Evolutionary conservation across 2,329 filamentous ascomycete genomes (phyloP).

Genomic region (Colletotrichum filicis): DNA sequence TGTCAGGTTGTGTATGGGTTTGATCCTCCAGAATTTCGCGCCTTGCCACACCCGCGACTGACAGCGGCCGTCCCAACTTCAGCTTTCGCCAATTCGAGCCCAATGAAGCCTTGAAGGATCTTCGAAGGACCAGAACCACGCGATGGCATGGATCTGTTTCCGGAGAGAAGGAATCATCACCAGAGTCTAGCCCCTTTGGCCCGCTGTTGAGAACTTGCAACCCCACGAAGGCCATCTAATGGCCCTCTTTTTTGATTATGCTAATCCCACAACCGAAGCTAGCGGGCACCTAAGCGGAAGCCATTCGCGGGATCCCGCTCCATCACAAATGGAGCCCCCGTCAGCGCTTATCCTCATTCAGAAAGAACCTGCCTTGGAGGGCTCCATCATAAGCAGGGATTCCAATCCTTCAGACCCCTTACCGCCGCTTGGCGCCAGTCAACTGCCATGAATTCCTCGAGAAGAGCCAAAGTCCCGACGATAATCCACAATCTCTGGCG

Average conservation of each 20-base stretch:
- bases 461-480: background rate
- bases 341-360: constrained; percentile 28
- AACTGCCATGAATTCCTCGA: background rate
- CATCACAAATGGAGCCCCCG: constrained; percentile 2
- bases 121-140: background rate
- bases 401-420: constrained; percentile 7
- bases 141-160: background rate
- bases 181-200: background rate
- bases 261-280: background rate
- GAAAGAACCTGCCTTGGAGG: background rate
- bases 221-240: background rate
- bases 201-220: background rate
- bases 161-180: background rate
- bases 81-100: background rate
- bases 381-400: constrained; percentile 3
- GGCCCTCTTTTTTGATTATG: background rate
- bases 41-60: background rate
- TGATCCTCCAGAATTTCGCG: background rate
- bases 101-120: background rate
- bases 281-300: background rate
- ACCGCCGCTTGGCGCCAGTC: constrained; percentile 14
- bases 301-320: constrained; percentile 16
- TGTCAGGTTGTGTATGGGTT: background rate
- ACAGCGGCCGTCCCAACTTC: background rate
- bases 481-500: background rate